A percentile compares a stretch with the other conserved stretches of the same genome.
Conservation (phyloP, 2,329 filamentous ascomycete species). For the Bipolaris victoriae region DNA sequence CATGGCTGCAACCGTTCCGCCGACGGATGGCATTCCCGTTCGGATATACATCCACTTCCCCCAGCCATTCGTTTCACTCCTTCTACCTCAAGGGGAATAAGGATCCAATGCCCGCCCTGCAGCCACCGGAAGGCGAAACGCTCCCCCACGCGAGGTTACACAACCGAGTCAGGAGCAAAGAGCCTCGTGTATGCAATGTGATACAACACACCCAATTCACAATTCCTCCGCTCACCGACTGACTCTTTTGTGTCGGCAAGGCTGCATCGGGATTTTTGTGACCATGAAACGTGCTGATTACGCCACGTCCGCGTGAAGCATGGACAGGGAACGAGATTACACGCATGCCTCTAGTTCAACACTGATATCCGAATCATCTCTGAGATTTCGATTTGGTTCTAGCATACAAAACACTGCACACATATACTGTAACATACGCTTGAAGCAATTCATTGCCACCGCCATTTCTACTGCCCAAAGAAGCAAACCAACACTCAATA, state of each 20-base stretch:
- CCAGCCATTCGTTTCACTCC: not conserved
- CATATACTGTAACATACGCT: too few relatives aligned
- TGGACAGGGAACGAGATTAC: not conserved
- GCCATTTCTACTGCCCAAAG: not conserved
- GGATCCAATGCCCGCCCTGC: not conserved
- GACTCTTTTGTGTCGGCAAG: not conserved
- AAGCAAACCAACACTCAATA: too few relatives aligned
- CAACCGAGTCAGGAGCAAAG: not conserved
- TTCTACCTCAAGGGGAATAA: not conserved
- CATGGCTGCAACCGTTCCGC: not conserved
- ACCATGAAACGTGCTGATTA: not conserved
- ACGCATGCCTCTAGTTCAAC: not conserved
- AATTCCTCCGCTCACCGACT: not conserved
- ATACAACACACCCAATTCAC: not conserved
- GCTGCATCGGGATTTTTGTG: not conserved
- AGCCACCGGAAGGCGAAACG: not conserved
- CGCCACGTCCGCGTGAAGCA: not conserved
- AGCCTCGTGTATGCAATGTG: conserved; percentile 5
- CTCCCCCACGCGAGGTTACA: not conserved
- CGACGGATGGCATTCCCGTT: not conserved
- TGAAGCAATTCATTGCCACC: not conserved
- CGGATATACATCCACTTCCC: not conserved
- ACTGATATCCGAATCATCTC: not conserved
- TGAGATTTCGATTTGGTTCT: too few relatives aligned
- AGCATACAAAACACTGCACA: too few relatives aligned